Evolutionary conservation across 805 yeast genomes (phyloP).

Genomic region (Yarrowia bubula): DNA sequence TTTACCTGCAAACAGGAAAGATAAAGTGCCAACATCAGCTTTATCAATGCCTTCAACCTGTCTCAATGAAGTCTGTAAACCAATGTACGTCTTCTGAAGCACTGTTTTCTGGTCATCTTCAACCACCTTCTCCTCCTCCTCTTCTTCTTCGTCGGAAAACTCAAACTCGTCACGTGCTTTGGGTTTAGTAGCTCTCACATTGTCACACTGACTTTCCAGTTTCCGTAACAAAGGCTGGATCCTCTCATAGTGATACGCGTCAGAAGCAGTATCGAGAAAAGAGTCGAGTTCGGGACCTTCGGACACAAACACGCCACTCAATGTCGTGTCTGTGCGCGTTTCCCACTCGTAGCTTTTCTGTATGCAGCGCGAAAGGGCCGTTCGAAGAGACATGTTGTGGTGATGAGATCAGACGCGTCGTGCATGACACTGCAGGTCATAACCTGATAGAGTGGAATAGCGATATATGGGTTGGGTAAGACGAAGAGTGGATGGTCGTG

Average conservation of each 20-base stretch:
- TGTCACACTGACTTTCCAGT: background rate
- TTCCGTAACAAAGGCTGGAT: background rate
- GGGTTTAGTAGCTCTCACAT: background rate
- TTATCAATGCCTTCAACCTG: background rate
- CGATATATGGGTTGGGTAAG: too few relatives aligned
- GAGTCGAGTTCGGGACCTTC: conserved; percentile 8
- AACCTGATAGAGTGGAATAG: background rate
- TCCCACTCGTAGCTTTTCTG: conserved; percentile 19
- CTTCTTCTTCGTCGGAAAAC: conserved; percentile 13
- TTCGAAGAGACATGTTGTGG: background rate
- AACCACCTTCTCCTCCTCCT: background rate
- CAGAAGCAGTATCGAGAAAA: conserved; percentile 8
- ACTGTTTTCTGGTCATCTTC: background rate
- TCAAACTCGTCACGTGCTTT: conserved; percentile 3
- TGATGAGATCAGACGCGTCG: background rate
- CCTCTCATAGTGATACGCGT: background rate
- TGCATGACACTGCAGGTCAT: conserved; percentile 7
- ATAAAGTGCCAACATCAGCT: background rate
- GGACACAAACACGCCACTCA: conserved; percentile 6
- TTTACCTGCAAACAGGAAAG: conserved; percentile 14
- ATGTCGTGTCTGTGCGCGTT: conserved; percentile 21
- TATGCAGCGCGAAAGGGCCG: background rate
- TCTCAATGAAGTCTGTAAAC: background rate
- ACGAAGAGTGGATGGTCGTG: too few relatives aligned
- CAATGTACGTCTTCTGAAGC: background rate